Conservation (phyloP, 2,329 filamentous ascomycete genomes). For the Talaromyces sp. region DNA sequence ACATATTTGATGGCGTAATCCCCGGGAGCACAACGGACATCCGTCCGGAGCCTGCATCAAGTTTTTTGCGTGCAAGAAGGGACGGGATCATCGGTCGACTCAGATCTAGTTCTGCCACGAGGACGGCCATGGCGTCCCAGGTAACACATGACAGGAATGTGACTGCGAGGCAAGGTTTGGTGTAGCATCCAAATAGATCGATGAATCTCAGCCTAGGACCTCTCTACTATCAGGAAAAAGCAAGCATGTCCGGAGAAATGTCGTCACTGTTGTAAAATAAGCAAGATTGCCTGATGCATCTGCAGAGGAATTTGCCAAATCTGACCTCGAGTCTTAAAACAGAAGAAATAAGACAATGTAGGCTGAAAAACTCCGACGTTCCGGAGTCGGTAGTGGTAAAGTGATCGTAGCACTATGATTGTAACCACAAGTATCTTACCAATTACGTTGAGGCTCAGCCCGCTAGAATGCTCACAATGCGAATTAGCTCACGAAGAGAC, state of each 20-base stretch:
- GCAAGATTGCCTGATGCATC: neutral
- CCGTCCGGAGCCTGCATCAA: neutral
- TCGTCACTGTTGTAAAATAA: neutral
- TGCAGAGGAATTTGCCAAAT: neutral
- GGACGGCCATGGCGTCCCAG: conserved; percentile 5
- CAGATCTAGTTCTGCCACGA: conserved; percentile 11
- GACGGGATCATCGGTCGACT: neutral
- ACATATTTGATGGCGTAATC: neutral
- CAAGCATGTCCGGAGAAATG: conserved; percentile 1
- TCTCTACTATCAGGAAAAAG: neutral
- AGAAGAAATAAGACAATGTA: neutral
- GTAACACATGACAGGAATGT: conserved; percentile 6
- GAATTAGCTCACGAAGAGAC: neutral
- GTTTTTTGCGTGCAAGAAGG: neutral
- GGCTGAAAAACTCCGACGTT: no score
- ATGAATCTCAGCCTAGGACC: neutral
- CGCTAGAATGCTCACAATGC: neutral
- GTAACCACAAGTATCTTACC: neutral
- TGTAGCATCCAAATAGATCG: neutral
- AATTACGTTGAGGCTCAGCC: neutral
- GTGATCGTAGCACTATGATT: neutral
- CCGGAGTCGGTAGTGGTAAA: neutral
- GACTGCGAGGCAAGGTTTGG: conserved; percentile 4
- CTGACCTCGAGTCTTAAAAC: neutral
- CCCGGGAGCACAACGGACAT: no score